Evolutionary conservation across 495 filamentous ascomycete genomes (phyloP), one percentile per base, ranked within the genome.

Genomic region (Xylaria grammica): DNA sequence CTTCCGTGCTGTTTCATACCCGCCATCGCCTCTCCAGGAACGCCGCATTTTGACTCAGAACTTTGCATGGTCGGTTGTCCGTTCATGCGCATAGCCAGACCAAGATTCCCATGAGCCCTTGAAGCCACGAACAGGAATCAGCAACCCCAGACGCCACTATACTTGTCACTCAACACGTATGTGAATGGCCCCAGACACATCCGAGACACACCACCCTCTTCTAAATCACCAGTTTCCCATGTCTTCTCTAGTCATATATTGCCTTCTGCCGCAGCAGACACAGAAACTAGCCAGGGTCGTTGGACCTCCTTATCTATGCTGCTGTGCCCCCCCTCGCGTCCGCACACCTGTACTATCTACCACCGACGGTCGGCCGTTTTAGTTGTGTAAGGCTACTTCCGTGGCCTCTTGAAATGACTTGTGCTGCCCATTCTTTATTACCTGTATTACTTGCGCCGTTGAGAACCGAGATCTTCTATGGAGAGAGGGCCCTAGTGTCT

Each of bases 141-240:
- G 50, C 64, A 50, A 63, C 66, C 65, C 59, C 63, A 61, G 66
- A 71, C 66, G 62, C 66, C 68, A 71, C 58, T 29, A 15, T 63
- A 38, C 40, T 46, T 38, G 51, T 55, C 15, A 46, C 67, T 58
- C 19, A 45, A 34, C 26, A 45, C 27, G n/a, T 63, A 52, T 57
- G 60, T 29, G 49, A 44, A 40, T 54, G 49, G 38, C 30, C 56
- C 68, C 59, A 66, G 65, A 57, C 45, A 26, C 56, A 22, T 40
- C 65, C 63, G 56, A 72, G 68, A 70, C 70, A 70, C 65, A 45
- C 50, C 46, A 61, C 55, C 64, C 66, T 40, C 42, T 29, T 22
- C 62, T 48, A 62, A 50, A 58, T 34, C 60, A 67, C 63, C 53
- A 40, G 27, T 63, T 4, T 11, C 49, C 32, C 34, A 7, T 26